Base-by-base conservation (phyloP, 1,139 yeast genomes). In the Spencermartinsiella ligniputridi region DNA sequence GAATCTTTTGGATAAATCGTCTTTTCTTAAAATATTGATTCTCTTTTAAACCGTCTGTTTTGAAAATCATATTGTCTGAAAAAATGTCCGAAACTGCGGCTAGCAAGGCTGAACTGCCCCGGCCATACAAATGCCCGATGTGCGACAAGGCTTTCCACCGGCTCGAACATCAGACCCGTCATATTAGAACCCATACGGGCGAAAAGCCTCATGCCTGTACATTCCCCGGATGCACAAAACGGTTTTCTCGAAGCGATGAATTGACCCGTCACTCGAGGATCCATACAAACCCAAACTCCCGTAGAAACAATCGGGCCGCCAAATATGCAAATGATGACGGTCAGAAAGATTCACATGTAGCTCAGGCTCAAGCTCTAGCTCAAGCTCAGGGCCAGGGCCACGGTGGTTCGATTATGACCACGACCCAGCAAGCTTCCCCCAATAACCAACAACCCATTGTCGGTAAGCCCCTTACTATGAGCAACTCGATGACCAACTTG, bases 91-190 rank as follows among this genome's bases (percentile, higher is more conserved):
- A 27, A 8, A 9, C 13, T n/a, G 32, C 32, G 5, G 13, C 32
- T 6, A 11, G 44, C 42, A 58, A 52, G 49, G 52, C 59, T 15
- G 74, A 70, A 43, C 64, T 68, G 29, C 74, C 72, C 27, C 58
- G 94, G 54, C 97, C 97, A 3, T 89, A 86, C 71, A 85, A 87
- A 62, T 90, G 97, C 59, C 90, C 96, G 15, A 76, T 85, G 61
- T 90, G 97, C 66, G 84, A 83, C 45, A 87, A 90, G 69, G 95
- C 96, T 1, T 90, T 90, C 63, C 95, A 88, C 61, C 74, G 97
- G 41, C 69, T 89, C 40, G 97, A 90, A 64, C 97, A 90, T 65
- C 96, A 88, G 62, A 89, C 96, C 15, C 78, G 97, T 57, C 97
- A 90, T 62, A 85, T 90, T 43, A 72, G 97, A 50, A 90, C 97